Evolutionary conservation across 768 basidiomycete species (phyloP).

Genomic region (Collybia sordida): DNA sequence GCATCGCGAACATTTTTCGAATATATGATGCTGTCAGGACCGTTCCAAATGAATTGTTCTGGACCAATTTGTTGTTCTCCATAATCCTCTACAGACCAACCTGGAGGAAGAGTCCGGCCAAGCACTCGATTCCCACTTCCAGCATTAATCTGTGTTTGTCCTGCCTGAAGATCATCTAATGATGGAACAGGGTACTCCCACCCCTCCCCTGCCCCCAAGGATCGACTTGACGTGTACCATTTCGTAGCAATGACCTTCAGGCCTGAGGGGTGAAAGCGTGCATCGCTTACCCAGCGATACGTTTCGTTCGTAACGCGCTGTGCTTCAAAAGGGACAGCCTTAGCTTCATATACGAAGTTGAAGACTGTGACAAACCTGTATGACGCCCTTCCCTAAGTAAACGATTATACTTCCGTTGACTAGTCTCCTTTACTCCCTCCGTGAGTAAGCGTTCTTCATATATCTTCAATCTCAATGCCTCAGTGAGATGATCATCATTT

Average conservation of each 20-base stretch:
- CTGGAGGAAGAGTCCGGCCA: slow-evolving; percentile 54
- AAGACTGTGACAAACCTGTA: slow-evolving; percentile 26
- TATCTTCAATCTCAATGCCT: slow-evolving; percentile 34
- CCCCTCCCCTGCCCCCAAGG: slow-evolving; percentile 70
- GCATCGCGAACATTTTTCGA: slow-evolving; percentile 62
- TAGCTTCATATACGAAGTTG: neutral
- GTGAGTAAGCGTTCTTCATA: slow-evolving; percentile 48
- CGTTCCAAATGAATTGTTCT: slow-evolving; percentile 67
- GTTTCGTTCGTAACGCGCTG: slow-evolving; percentile 71
- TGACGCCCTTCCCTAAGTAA: slow-evolving; percentile 58
- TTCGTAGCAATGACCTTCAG: slow-evolving; percentile 68
- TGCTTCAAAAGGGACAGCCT: slow-evolving; percentile 19
- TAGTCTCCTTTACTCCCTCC: slow-evolving; percentile 50
- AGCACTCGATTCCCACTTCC: slow-evolving; percentile 56
- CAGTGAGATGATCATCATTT: slow-evolving; percentile 22
- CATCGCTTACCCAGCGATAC: slow-evolving; percentile 67
- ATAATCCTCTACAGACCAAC: slow-evolving; percentile 62
- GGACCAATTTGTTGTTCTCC: slow-evolving; percentile 72
- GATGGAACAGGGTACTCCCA: slow-evolving; percentile 65
- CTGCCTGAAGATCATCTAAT: slow-evolving; percentile 24
- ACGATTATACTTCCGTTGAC: slow-evolving; percentile 43
- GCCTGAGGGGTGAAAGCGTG: slow-evolving; percentile 70
- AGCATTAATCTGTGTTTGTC: slow-evolving; percentile 23
- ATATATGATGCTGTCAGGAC: slow-evolving; percentile 59
- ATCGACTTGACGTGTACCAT: slow-evolving; percentile 68